A percentile compares a stretch with the other conserved stretches of the same genome.
phyloP scores from a whole-genome alignment of 495 filamentous ascomycete species.

The Penicillium mononematosum region DNA sequence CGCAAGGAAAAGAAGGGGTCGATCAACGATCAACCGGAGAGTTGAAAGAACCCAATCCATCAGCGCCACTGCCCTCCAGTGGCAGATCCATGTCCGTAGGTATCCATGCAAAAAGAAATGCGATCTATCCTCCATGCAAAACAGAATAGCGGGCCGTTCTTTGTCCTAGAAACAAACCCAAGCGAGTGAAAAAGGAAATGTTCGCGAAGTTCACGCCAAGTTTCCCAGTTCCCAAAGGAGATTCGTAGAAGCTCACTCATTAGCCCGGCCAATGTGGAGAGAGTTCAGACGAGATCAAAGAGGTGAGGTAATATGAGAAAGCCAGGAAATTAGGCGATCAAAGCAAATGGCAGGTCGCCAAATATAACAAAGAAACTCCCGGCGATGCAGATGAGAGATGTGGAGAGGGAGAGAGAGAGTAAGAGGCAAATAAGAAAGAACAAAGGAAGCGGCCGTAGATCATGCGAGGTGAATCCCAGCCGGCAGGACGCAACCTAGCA shows the following conservation, averaged over 20 bases:
- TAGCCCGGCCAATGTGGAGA: slow-evolving; percentile 6
- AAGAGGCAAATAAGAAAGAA: slow-evolving; percentile 6
- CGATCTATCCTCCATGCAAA: slow-evolving; percentile 31
- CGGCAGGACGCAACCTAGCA: slow-evolving; percentile 23
- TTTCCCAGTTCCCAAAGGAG: not conserved
- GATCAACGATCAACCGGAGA: slow-evolving; percentile 25
- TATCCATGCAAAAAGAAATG: slow-evolving; percentile 28
- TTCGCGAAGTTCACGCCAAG: not conserved
- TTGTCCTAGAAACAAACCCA: slow-evolving; percentile 8
- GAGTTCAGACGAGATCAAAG: not conserved
- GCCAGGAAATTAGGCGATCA: slow-evolving; percentile 10
- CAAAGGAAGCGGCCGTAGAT: slow-evolving; percentile 7
- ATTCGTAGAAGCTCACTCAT: not conserved
- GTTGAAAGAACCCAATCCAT: slow-evolving; percentile 20
- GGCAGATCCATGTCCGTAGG: slow-evolving; percentile 34
- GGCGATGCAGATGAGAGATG: slow-evolving; percentile 36
- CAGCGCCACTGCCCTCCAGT: slow-evolving; percentile 36
- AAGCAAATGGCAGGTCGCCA: slow-evolving; percentile 22
- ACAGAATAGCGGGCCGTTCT: slow-evolving; percentile 10
- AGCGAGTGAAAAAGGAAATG: slow-evolving; percentile 14
- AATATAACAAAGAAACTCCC: slow-evolving; percentile 33
- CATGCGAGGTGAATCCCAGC: slow-evolving; percentile 19
- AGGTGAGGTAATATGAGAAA: slow-evolving; percentile 10
- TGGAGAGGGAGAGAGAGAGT: slow-evolving; percentile 2
- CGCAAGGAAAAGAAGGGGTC: slow-evolving; percentile 20